A percentile compares a stretch with the other conserved stretches of the same genome.
These are phyloP conservation scores for Dactylellina drechsleri DNA, from an alignment of 2,329 filamentous ascomycete species.

Conservation along the genomic window DNA sequence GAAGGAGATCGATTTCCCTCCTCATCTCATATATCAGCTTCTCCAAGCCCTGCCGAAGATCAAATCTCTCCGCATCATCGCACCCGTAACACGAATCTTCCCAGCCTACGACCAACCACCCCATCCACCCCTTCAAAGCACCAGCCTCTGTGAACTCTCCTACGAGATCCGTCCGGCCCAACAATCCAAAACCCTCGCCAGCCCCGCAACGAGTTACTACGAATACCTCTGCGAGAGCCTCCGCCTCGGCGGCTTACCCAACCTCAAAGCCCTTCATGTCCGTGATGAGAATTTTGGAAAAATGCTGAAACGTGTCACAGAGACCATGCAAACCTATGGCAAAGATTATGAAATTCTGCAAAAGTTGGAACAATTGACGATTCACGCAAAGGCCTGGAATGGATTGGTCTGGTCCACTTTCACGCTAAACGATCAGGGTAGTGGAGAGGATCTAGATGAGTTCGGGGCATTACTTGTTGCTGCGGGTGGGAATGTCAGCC, in stretches of 20 bases:
- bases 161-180: constrained; percentile 79
- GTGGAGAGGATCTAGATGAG: constrained; percentile 55
- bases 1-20: constrained; percentile 73
- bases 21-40: constrained; percentile 63
- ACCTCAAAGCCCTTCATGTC: constrained; percentile 81
- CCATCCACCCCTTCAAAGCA: constrained; percentile 65
- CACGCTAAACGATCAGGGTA: constrained; percentile 46
- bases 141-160: constrained; percentile 76
- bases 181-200: constrained; percentile 61
- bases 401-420: constrained; percentile 53
- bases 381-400: constrained; percentile 54
- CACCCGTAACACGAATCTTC: constrained; percentile 69
- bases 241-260: constrained; percentile 77
- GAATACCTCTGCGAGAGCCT: constrained; percentile 86
- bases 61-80: constrained; percentile 66
- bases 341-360: constrained; percentile 35
- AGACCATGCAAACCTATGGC: constrained; percentile 62
- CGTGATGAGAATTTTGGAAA: constrained; percentile 86
- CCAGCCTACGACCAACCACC: constrained; percentile 70
- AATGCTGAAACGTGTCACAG: constrained; percentile 73
- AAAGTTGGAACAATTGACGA: constrained; percentile 41
- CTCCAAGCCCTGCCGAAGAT: constrained; percentile 63
- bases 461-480: constrained; percentile 54
- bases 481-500: constrained; percentile 46
- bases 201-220: constrained; percentile 75